A percentile compares a stretch with the other conserved stretches of the same genome.
phyloP scores from a whole-genome alignment of 352 stramenopile species.

The Globisporangium recalcitrans region DNA sequence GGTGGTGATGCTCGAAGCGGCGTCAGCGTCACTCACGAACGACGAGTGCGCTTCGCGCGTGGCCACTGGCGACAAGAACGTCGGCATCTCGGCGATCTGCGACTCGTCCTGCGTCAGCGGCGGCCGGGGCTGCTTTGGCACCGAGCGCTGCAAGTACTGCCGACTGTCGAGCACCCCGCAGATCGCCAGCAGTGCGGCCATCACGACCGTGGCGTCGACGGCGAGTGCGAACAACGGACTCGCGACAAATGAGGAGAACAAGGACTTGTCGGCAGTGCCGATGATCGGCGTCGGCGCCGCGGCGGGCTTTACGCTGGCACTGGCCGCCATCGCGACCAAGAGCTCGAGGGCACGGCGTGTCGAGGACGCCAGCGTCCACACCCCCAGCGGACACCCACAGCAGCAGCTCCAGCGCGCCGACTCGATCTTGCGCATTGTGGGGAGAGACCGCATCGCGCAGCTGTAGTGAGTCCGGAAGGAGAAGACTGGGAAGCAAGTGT shows the following conservation, averaged over 20 bases:
- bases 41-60: slow-evolving; percentile 23
- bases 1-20: background rate
- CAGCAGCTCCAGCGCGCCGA: slow-evolving; percentile 4
- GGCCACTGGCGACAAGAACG: slow-evolving; percentile 24
- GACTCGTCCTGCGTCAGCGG: slow-evolving; percentile 19
- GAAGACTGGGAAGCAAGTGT: background rate
- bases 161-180: slow-evolving; percentile 15
- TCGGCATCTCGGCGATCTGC: slow-evolving; percentile 28
- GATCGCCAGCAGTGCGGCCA: background rate
- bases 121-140: slow-evolving; percentile 30
- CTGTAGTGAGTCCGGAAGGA: slow-evolving; percentile 6
- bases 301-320: background rate
- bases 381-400: background rate
- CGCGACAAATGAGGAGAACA: background rate
- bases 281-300: background rate
- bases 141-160: slow-evolving; percentile 25
- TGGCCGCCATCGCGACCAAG: slow-evolving; percentile 22
- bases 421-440: slow-evolving; percentile 7
- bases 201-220: slow-evolving; percentile 1
- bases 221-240: background rate
- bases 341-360: background rate
- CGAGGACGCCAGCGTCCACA: background rate
- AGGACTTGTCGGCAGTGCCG: background rate
- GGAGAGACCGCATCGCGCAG: slow-evolving; percentile 13
- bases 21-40: slow-evolving; percentile 1